phyloP scores from a whole-genome alignment of 495 filamentous ascomycete species.

The Cetradonia linearis region DNA sequence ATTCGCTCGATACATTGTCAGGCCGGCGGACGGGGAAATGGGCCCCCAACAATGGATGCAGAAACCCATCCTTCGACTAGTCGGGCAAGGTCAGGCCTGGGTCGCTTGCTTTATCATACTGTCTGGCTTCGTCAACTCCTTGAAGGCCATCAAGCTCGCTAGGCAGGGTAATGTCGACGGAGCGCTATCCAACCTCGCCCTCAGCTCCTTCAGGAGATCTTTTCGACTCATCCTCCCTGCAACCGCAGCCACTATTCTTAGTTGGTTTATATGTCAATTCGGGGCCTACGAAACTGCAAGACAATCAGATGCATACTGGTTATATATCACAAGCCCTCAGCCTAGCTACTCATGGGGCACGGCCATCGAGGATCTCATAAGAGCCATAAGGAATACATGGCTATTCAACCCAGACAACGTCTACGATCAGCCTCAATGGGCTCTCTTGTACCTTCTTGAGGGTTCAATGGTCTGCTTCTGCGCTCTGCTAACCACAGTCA shows the following conservation, averaged over 20 bases:
- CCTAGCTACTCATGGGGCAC: constrained; percentile 24
- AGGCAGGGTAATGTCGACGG: constrained; percentile 21
- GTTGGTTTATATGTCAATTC: constrained; percentile 29
- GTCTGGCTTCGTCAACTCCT: constrained; percentile 25
- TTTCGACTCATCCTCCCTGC: constrained; percentile 27
- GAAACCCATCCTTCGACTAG: constrained; percentile 43
- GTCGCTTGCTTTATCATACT: constrained; percentile 42
- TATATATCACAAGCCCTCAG: constrained; percentile 26
- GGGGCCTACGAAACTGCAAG: constrained; percentile 26
- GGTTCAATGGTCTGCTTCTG: constrained; percentile 28
- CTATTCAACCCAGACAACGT: constrained; percentile 24
- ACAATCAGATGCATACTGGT: constrained; percentile 27
- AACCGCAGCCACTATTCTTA: constrained; percentile 23
- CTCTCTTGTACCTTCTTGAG: constrained; percentile 25
- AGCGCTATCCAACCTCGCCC: constrained; percentile 26
- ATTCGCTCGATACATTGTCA: constrained; percentile 43
- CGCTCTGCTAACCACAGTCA: constrained; percentile 24
- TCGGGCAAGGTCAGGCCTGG: constrained; percentile 45
- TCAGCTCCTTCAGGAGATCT: constrained; percentile 25
- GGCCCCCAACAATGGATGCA: constrained; percentile 38
- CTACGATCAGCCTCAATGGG: constrained; percentile 32
- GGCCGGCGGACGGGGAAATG: constrained; percentile 33
- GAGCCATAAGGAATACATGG: constrained; percentile 25
- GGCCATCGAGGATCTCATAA: constrained; percentile 26
- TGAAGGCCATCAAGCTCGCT: constrained; percentile 26